Percentiles rank a stretch among this genome's conserved stretches.
phyloP scores from a whole-genome alignment of 2,329 filamentous ascomycete species.

The Coleophoma cylindrospora region DNA sequence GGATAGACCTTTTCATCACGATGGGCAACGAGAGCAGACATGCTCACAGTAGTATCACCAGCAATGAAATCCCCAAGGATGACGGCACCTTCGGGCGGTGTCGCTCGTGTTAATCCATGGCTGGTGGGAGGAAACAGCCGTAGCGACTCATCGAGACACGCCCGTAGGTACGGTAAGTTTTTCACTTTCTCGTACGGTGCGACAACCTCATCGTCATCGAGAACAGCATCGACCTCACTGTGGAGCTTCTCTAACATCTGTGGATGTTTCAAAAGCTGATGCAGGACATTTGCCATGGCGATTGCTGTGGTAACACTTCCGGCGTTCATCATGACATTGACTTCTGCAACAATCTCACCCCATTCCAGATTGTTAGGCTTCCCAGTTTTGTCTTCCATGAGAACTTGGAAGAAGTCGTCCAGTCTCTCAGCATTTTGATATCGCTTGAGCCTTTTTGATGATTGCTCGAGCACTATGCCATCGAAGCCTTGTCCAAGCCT shows the following conservation, averaged over 20 bases:
- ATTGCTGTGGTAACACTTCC: slow-evolving; percentile 44
- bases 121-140: slow-evolving; percentile 39
- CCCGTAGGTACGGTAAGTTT: slow-evolving; percentile 45
- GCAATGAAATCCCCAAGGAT: slow-evolving; percentile 41
- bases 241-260: slow-evolving; percentile 31
- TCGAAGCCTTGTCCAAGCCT: slow-evolving; percentile 37
- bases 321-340: slow-evolving; percentile 45
- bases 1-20: slow-evolving; percentile 32
- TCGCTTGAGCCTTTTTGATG: slow-evolving; percentile 36
- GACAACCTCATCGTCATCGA: slow-evolving; percentile 36
- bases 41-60: slow-evolving; percentile 36
- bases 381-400: slow-evolving; percentile 44
- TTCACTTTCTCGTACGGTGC: slow-evolving; percentile 45
- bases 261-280: slow-evolving; percentile 45
- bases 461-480: slow-evolving; percentile 41
- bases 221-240: slow-evolving; percentile 39
- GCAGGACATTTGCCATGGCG: slow-evolving; percentile 47
- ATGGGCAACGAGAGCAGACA: slow-evolving; percentile 36
- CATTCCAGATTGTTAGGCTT: slow-evolving; percentile 40
- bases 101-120: slow-evolving; percentile 37
- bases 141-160: slow-evolving; percentile 45
- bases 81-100: slow-evolving; percentile 35
- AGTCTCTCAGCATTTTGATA: slow-evolving; percentile 48
- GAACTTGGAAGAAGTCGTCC: slow-evolving; percentile 51
- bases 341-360: slow-evolving; percentile 53